A percentile compares a stretch with the other conserved stretches of the same genome.
phyloP scores from a whole-genome alignment of 1,139 yeast species.

The Taphrina betulina region DNA sequence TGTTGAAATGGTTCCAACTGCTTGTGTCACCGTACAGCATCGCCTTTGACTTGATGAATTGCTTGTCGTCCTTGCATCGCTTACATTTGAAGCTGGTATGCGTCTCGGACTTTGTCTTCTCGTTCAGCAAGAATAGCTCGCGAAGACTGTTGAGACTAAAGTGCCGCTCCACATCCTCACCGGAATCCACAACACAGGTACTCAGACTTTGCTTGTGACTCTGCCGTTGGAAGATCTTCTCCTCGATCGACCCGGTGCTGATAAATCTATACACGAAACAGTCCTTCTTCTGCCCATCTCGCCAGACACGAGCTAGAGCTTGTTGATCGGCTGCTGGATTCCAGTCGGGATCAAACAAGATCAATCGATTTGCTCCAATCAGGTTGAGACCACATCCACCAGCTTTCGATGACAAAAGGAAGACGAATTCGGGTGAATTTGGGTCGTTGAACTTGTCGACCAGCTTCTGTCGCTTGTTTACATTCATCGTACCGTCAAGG shows the following conservation, averaged over 20 bases:
- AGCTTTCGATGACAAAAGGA: constrained; percentile 88
- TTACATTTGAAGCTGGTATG: constrained; percentile 90
- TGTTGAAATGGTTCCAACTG: constrained; percentile 90
- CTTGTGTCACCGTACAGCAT: constrained; percentile 98
- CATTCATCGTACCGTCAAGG: constrained; percentile 88
- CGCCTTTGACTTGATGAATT: constrained; percentile 66
- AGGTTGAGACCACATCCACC: constrained; percentile 99
- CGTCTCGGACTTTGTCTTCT: constrained; percentile 76
- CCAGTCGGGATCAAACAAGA: constrained; percentile 96
- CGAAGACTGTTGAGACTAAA: constrained; percentile 79
- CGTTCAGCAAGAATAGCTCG: constrained; percentile 70
- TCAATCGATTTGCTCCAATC: constrained; percentile 90
- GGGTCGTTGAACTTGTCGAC: constrained; percentile 93
- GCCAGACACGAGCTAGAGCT: constrained; percentile 97
- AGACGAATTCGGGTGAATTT: constrained; percentile 80
- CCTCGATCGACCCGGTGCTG: constrained; percentile 93
- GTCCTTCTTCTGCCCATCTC: constrained; percentile 97
- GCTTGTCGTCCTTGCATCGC: constrained; percentile 70
- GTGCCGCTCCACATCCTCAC: constrained; percentile 88
- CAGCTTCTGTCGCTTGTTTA: constrained; percentile 86
- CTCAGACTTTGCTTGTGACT: constrained; percentile 92
- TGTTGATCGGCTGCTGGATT: constrained; percentile 99
- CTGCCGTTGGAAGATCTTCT: constrained; percentile 92
- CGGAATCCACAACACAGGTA: constrained; percentile 95
- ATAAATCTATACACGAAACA: constrained; percentile 93